Conservation (phyloP, 2,329 filamentous ascomycete genomes). For the Fusarium sambucinum region DNA sequence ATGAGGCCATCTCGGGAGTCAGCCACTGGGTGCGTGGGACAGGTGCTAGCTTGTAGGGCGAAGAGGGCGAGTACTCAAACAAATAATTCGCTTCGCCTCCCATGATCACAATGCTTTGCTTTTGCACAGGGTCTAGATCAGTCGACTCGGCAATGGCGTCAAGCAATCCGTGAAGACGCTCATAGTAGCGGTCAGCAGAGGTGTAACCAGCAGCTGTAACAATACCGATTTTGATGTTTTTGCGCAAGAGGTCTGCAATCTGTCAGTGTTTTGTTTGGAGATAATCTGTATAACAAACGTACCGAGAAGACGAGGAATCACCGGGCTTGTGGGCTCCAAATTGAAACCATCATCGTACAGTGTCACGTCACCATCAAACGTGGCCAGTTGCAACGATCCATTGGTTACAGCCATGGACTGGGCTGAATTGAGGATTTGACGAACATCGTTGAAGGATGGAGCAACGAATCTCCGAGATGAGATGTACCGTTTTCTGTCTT, state of each 20-base stretch:
- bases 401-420: slow-evolving; percentile 92
- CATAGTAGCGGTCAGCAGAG: slow-evolving; percentile 86
- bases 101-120: slow-evolving; percentile 87
- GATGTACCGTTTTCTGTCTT: slow-evolving; percentile 87
- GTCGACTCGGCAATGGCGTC: slow-evolving; percentile 76
- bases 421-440: slow-evolving; percentile 92
- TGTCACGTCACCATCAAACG: slow-evolving; percentile 98
- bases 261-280: slow-evolving; percentile 10
- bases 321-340: slow-evolving; percentile 79
- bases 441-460: slow-evolving; percentile 96
- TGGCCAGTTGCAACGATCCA: slow-evolving; percentile 83
- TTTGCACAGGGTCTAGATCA: slow-evolving; percentile 72
- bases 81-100: slow-evolving; percentile 97
- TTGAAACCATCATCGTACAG: slow-evolving; percentile 91
- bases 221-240: slow-evolving; percentile 88
- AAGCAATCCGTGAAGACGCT: slow-evolving; percentile 86
- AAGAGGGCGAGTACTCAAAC: slow-evolving; percentile 78
- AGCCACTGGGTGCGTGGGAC: slow-evolving; percentile 78
- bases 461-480: slow-evolving; percentile 92
- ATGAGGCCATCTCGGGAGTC: slow-evolving; percentile 80
- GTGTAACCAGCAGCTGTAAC: slow-evolving; percentile 97
- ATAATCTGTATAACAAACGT: slow-evolving; percentile 20
- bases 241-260: slow-evolving; percentile 73
- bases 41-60: slow-evolving; percentile 75
- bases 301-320: slow-evolving; percentile 74